Evolutionary conservation across 106 monocot genomes (phyloP).

Genomic region (Dendrobium huoshanense): DNA sequence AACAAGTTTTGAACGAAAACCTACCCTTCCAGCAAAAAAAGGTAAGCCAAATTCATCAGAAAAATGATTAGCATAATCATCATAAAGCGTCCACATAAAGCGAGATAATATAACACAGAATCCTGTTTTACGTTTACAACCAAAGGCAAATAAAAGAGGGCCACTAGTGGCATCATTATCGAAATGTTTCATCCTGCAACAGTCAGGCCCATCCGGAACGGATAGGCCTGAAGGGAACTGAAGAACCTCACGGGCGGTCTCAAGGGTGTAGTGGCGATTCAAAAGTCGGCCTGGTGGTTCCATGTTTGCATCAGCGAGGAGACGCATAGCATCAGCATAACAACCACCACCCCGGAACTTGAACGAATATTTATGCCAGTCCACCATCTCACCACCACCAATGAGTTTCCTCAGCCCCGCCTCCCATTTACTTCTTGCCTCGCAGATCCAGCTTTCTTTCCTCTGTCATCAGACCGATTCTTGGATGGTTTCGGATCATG

Average conservation of each 20-base stretch:
- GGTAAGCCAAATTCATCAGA: background rate
- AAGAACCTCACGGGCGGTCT: background rate
- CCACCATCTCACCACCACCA: background rate
- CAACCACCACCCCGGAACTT: background rate
- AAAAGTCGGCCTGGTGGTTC: background rate
- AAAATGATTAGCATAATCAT: background rate
- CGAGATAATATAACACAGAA: background rate
- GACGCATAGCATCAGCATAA: background rate
- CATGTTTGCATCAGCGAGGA: background rate
- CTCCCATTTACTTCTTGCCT: background rate
- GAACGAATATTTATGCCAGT: background rate
- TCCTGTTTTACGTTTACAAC: background rate
- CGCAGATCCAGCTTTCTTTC: background rate
- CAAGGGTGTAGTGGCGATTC: background rate
- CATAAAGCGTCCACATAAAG: background rate
- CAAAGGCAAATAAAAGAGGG: background rate
- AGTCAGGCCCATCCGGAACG: background rate
- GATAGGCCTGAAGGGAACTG: background rate
- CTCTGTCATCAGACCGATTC: background rate
- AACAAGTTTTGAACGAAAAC: background rate
- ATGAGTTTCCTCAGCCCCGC: background rate
- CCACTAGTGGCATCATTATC: background rate
- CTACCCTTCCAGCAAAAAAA: background rate
- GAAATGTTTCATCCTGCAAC: background rate
- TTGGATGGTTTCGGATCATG: background rate